These are phyloP conservation scores for Kwoniella sp. DNA, from an alignment of 768 basidiomycete species.

Conservation along the genomic window DNA sequence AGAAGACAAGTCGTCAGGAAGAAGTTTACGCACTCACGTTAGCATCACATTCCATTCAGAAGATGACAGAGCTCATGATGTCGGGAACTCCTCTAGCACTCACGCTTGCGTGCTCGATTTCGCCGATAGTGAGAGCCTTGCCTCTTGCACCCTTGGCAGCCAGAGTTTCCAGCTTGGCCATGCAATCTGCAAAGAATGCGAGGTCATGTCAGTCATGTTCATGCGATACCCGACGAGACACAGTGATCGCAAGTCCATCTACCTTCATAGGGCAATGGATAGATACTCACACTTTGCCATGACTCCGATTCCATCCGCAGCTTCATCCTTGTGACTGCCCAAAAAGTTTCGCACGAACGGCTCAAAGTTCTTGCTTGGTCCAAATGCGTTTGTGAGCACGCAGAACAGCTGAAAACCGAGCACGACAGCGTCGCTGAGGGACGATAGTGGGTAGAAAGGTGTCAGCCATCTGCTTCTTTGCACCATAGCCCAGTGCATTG, in stretches of 20 bases:
- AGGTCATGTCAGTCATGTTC: not conserved
- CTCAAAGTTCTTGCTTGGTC: slow-evolving; percentile 91
- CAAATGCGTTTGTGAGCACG: slow-evolving; percentile 86
- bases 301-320: slow-evolving; percentile 77
- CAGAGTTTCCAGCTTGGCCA: slow-evolving; percentile 74
- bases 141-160: slow-evolving; percentile 79
- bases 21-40: no score
- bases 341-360: slow-evolving; percentile 80
- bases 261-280: no score
- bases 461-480: slow-evolving; percentile 1
- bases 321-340: slow-evolving; percentile 66
- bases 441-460: not conserved
- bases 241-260: not conserved
- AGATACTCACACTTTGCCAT: slow-evolving; percentile 72
- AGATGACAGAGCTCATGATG: slow-evolving; percentile 8
- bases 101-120: slow-evolving; percentile 89
- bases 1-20: no score
- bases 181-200: slow-evolving; percentile 63
- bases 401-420: slow-evolving; percentile 92
- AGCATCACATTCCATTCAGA: slow-evolving; percentile 17
- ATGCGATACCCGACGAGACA: not conserved
- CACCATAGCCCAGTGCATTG: not conserved
- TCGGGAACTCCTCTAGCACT: no score
- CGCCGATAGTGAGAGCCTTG: slow-evolving; percentile 74
- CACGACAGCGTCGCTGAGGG: slow-evolving; percentile 74